A percentile compares a stretch with the other conserved stretches of the same genome.
These are phyloP conservation scores for Xylariales sp. DNA, from an alignment of 2,329 filamentous ascomycete species.

Conservation along the genomic window DNA sequence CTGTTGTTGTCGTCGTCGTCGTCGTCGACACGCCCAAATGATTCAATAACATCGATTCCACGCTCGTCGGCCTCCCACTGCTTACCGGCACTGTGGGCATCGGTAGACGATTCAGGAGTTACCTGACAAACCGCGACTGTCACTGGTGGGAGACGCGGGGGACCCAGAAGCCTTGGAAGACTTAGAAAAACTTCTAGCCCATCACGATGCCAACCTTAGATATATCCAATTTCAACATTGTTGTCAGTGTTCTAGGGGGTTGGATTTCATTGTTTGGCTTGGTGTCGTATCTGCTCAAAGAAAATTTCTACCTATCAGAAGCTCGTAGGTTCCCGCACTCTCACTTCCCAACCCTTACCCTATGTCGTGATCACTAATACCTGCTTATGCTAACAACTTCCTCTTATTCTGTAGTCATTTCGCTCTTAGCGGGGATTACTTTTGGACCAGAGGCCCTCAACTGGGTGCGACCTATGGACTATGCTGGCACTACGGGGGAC, in stretches of 20 bases:
- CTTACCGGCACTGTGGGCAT: constrained; percentile 49
- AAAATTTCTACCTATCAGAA: constrained; percentile 91
- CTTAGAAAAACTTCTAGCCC: background rate
- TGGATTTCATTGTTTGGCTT: constrained; percentile 92
- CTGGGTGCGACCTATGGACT: constrained; percentile 79
- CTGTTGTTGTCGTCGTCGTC: background rate
- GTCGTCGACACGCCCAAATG: constrained; percentile 47
- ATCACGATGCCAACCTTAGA: constrained; percentile 63
- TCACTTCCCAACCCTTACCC: background rate
- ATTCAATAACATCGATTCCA: constrained; percentile 58
- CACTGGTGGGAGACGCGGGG: background rate
- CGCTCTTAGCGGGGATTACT: constrained; percentile 79
- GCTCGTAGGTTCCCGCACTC: constrained; percentile 69
- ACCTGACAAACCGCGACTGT: constrained; percentile 44
- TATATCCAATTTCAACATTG: constrained; percentile 84
- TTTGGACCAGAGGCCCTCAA: constrained; percentile 84
- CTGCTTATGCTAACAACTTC: constrained; percentile 4
- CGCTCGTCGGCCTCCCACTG: constrained; percentile 46
- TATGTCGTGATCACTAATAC: background rate
- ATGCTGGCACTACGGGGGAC: constrained; percentile 69
- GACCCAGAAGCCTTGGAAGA: background rate
- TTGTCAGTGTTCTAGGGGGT: constrained; percentile 82
- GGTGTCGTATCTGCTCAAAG: constrained; percentile 89
- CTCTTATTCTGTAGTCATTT: constrained; percentile 72
- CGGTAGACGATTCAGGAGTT: constrained; percentile 55